Conservation (phyloP, 805 yeast genomes). For the Metschnikowia dekortorum region DNA sequence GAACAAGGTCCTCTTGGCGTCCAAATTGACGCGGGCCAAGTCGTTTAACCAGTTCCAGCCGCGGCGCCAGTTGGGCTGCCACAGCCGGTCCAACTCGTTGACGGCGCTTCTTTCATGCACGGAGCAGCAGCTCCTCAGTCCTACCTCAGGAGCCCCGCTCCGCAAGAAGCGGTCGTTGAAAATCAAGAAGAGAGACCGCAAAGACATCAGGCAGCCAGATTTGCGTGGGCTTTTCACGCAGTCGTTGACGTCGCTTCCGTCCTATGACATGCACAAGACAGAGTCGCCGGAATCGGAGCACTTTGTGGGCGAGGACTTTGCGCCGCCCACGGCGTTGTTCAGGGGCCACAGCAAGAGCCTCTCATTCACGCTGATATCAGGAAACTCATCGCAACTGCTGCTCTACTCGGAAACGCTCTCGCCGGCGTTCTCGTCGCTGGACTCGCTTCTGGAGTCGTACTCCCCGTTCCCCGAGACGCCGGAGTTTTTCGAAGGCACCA, state of each 20-base stretch:
- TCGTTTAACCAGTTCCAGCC: constrained; percentile 28
- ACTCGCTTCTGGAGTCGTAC: constrained; percentile 25
- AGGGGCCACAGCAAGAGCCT: constrained; percentile 14
- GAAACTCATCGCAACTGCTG: constrained; percentile 30
- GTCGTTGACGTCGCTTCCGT: constrained; percentile 7
- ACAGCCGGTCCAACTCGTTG: constrained; percentile 15
- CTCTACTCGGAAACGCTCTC: constrained; percentile 22
- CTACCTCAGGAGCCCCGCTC: constrained; percentile 6
- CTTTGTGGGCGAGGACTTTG: constrained; percentile 14
- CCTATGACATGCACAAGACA: constrained; percentile 5
- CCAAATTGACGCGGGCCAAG: constrained; percentile 38
- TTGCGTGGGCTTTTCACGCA: constrained; percentile 8
- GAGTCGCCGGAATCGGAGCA: constrained; percentile 8
- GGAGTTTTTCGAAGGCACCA: constrained; percentile 22
- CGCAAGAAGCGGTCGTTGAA: constrained; percentile 12
- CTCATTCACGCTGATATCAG: constrained; percentile 19
- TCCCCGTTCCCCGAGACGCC: constrained; percentile 23
- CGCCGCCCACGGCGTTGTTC: constrained; percentile 18
- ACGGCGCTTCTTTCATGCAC: constrained; percentile 12
- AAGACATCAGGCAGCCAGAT: neutral
- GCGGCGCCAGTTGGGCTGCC: constrained; percentile 7
- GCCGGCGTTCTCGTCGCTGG: constrained; percentile 26
- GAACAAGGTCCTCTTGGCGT: constrained; percentile 41
- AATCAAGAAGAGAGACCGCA: constrained; percentile 15
- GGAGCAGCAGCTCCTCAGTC: constrained; percentile 3